Evolutionary conservation across 208 protist genomes (phyloP).

Genomic region (Naegleria gruberi): DNA sequence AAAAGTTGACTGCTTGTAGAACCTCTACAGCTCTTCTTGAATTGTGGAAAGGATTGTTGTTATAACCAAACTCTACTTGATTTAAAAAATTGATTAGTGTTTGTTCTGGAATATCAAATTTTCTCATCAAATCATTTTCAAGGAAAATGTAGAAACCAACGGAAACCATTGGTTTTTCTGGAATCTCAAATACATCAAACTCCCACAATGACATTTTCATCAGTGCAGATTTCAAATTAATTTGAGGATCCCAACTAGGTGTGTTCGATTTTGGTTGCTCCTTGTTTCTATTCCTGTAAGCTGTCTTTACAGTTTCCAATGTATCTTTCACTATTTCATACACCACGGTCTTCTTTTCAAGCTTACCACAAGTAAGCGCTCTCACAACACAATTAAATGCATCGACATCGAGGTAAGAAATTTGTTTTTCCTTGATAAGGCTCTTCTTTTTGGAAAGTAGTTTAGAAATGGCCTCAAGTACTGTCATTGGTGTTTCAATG

Average conservation of each 20-base stretch:
- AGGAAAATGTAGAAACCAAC: slow-evolving; percentile 68
- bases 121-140: slow-evolving; percentile 66
- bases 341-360: not conserved
- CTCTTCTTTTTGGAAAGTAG: too few relatives aligned
- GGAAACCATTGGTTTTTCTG: slow-evolving; percentile 72
- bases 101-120: slow-evolving; percentile 66
- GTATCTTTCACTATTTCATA: not conserved
- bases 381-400: not conserved
- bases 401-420: not conserved
- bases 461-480: too few relatives aligned
- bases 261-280: not conserved
- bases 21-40: slow-evolving; percentile 58
- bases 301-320: not conserved
- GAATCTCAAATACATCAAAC: slow-evolving; percentile 70
- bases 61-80: slow-evolving; percentile 43
- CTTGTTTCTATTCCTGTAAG: not conserved
- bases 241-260: too few relatives aligned
- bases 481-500: too few relatives aligned
- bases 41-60: slow-evolving; percentile 65
- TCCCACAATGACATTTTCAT: slow-evolving; percentile 43
- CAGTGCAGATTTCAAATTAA: not conserved
- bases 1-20: slow-evolving; percentile 52
- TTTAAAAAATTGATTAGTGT: slow-evolving; percentile 66
- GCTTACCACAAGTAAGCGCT: not conserved
- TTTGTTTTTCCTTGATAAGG: not conserved